Evolutionary conservation across 2,329 filamentous ascomycete species (phyloP), one percentile per base, ranked within the genome.

Genomic region (Calonectria pseudoreteaudii): DNA sequence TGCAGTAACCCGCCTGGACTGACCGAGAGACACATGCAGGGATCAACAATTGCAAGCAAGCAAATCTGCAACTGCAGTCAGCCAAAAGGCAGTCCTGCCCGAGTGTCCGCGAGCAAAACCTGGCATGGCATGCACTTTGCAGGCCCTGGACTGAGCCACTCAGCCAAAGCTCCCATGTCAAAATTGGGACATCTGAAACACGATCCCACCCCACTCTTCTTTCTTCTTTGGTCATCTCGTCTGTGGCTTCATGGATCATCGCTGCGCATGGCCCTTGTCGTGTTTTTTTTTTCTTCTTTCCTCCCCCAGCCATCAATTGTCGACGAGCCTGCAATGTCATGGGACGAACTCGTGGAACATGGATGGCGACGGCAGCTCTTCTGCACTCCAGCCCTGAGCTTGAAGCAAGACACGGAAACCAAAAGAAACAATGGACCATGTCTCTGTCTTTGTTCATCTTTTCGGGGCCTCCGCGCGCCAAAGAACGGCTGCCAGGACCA

Each of bases 161-260:
- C 62, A 65, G 56, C 41, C 50, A 70, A 41, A 50, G 50, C 49
- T 62, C 72, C 70, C 73, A 73, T 73, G 73, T 72, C 75, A 71
- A 74, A 76, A 76, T 76, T 75, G 58, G 73, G 71, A 70, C 66
- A 76, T 76, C 75, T 76, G 75, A 76, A 76, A 76, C 75, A 75
- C 67, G 73, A 71, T 76, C 66, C 64, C 68, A 72, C 53, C 71
- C 75, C 71, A 69, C 70, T 69, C 38, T 66, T 73, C 70, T 64
- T 74, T 68, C 66, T 73, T 70, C 67, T 75, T 73, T 73, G 44
- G 70, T 74, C 66, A 50, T 62, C 49, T 62, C 60, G 20, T 69
- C 66, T 65, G 58, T 65, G 52, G 30, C 66, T 72, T 34, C 52
- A 72, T 72, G 66, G 69, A 72, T 74, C 31, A 72, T 56, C 69